These are phyloP conservation scores for Pseudohalonectria lignicola DNA, from an alignment of 2,329 filamentous ascomycete genomes.

Conservation along the genomic window DNA sequence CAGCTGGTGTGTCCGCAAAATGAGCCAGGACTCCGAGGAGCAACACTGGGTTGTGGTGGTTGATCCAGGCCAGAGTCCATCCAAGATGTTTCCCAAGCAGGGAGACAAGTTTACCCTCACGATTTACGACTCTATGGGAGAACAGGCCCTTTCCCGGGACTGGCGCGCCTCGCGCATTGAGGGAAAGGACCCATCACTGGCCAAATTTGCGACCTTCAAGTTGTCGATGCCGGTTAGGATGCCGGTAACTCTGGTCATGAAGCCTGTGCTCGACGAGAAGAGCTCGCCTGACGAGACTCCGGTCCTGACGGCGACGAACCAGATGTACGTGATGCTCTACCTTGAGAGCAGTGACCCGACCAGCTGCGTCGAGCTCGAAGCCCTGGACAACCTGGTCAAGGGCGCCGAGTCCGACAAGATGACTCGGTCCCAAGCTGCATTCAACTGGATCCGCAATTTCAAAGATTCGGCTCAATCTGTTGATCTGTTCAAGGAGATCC, in stretches of 20 bases:
- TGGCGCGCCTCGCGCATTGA: neutral
- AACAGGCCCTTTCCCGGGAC: neutral
- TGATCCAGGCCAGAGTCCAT: neutral
- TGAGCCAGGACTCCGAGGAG: conserved; percentile 1
- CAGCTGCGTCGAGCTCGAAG: conserved; percentile 8
- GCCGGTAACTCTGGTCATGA: neutral
- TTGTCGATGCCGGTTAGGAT: neutral
- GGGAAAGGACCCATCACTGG: neutral
- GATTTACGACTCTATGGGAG: too few species aligned
- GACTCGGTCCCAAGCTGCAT: conserved; percentile 4
- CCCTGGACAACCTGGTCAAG: conserved; percentile 5
- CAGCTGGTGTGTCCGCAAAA: conserved; percentile 7
- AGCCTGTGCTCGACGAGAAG: neutral
- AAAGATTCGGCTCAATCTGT: conserved; percentile 7
- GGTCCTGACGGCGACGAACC: neutral
- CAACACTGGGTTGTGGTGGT: conserved; percentile 9
- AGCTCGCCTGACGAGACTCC: neutral
- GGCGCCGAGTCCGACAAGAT: neutral
- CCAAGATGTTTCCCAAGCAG: conserved; percentile 5
- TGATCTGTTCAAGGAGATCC: conserved; percentile 11
- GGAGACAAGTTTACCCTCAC: conserved; percentile 4
- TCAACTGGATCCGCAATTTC: conserved; percentile 12
- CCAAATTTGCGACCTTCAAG: conserved; percentile 6
- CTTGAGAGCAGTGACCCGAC: conserved; percentile 9
- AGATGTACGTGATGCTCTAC: conserved; percentile 3